phyloP scores from a whole-genome alignment of 345 rosid species.

The Streptanthus diversifolius region DNA sequence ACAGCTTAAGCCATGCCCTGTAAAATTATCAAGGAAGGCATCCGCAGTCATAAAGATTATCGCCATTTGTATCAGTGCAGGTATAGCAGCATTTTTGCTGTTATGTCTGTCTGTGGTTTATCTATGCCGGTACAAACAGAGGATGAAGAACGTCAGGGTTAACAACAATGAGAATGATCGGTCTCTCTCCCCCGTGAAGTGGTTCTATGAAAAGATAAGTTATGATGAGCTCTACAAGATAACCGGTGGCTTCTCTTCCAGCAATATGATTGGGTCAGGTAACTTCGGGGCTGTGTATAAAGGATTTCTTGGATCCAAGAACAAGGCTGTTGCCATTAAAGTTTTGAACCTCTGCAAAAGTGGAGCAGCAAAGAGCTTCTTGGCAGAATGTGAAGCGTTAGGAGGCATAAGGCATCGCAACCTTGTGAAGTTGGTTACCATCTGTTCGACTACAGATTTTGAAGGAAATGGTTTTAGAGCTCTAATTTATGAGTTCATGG shows the following conservation, averaged over 20 bases:
- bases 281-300: neutral
- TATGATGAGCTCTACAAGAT: slow-evolving; percentile 26
- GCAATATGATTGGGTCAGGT: slow-evolving; percentile 28
- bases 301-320: neutral
- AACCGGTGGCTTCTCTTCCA: slow-evolving; percentile 30
- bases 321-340: slow-evolving; percentile 26
- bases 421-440: slow-evolving; percentile 39
- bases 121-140: slow-evolving; percentile 21
- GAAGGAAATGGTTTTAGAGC: slow-evolving; percentile 31
- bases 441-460: slow-evolving; percentile 34
- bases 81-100: neutral
- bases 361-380: slow-evolving; percentile 45
- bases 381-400: slow-evolving; percentile 46
- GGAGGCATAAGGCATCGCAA: slow-evolving; percentile 38
- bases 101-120: slow-evolving; percentile 31
- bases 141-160: neutral
- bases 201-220: slow-evolving; percentile 8
- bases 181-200: neutral
- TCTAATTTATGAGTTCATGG: slow-evolving; percentile 26
- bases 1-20: slow-evolving; percentile 10
- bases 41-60: slow-evolving; percentile 11
- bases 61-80: slow-evolving; percentile 2
- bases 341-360: slow-evolving; percentile 37
- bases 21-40: neutral
- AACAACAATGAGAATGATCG: neutral